Evolutionary conservation across 257 asterid genomes (phyloP).

Genomic region (Fraxinus pennsylvanica): DNA sequence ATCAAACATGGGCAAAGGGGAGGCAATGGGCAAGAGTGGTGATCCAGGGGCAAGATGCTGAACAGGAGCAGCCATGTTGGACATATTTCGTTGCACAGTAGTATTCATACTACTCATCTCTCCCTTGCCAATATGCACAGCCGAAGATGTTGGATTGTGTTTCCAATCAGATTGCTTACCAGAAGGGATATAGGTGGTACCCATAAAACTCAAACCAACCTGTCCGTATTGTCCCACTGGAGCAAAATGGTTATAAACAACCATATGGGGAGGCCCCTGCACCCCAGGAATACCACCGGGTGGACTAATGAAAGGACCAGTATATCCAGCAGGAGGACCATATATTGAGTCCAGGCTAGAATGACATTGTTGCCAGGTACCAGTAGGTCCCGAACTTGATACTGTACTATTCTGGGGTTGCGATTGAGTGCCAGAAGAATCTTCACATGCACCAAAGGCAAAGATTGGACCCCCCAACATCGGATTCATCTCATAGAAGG

Average conservation of each 20-base stretch:
- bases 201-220: slow-evolving; percentile 97
- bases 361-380: slow-evolving; percentile 85
- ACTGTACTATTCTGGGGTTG: slow-evolving; percentile 61
- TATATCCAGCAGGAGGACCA: slow-evolving; percentile 76
- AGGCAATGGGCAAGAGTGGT: slow-evolving; percentile 75
- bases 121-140: slow-evolving; percentile 59
- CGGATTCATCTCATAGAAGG: slow-evolving; percentile 90
- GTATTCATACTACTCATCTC: slow-evolving; percentile 54
- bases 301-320: slow-evolving; percentile 74
- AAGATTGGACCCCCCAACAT: slow-evolving; percentile 85
- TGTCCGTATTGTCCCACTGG: slow-evolving; percentile 97
- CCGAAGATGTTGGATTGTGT: slow-evolving; percentile 55
- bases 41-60: slow-evolving; percentile 93
- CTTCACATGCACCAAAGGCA: slow-evolving; percentile 81
- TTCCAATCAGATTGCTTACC: slow-evolving; percentile 96
- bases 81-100: slow-evolving; percentile 55
- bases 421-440: slow-evolving; percentile 61
- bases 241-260: slow-evolving; percentile 94
- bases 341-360: slow-evolving; percentile 87
- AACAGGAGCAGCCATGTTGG: slow-evolving; percentile 56
- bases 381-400: slow-evolving; percentile 67
- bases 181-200: slow-evolving; percentile 85
- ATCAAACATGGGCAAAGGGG: slow-evolving; percentile 85
- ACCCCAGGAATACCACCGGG: slow-evolving; percentile 90
- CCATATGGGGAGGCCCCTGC: slow-evolving; percentile 94